A percentile compares a stretch with the other conserved stretches of the same genome.
phyloP scores from a whole-genome alignment of 1,284 basidiomycete species.

The Cryptococcus sp. region DNA sequence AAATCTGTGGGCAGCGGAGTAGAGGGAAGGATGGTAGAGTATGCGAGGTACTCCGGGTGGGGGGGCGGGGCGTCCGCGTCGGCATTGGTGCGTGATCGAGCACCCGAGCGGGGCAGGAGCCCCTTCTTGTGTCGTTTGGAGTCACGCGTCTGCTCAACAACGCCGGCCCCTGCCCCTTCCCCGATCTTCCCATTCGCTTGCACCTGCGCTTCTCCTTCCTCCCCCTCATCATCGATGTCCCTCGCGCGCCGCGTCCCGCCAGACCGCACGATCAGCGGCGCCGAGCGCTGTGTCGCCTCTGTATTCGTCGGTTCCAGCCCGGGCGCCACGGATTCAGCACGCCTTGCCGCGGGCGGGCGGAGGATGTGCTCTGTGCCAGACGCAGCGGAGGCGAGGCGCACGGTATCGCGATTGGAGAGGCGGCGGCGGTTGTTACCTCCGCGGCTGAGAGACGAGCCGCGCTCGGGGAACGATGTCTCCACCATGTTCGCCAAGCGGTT shows the following conservation, averaged over 20 bases:
- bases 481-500: neutral
- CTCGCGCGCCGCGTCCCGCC: conserved; percentile 3
- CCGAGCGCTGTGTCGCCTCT: neutral
- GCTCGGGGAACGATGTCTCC: neutral
- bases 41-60: conserved; percentile 12
- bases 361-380: neutral
- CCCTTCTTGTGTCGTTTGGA: too few species aligned
- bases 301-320: conserved; percentile 14
- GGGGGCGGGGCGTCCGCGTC: neutral
- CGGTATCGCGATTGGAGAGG: conserved; percentile 9
- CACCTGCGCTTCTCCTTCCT: neutral
- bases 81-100: too few species aligned
- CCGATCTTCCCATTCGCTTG: too few species aligned
- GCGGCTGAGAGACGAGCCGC: conserved; percentile 1
- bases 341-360: too few species aligned
- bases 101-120: too few species aligned
- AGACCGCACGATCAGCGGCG: conserved; percentile 7
- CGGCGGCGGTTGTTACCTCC: conserved; percentile 14
- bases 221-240: conserved; percentile 1
- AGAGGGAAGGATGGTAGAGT: conserved; percentile 13
- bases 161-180: too few species aligned
- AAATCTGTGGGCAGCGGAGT: conserved; percentile 17
- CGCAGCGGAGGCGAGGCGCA: conserved; percentile 8
- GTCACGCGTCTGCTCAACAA: too few species aligned
- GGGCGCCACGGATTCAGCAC: conserved; percentile 3